Conservation (phyloP, 352 stramenopile species). For the Globisporangium acanthophoron region DNA sequence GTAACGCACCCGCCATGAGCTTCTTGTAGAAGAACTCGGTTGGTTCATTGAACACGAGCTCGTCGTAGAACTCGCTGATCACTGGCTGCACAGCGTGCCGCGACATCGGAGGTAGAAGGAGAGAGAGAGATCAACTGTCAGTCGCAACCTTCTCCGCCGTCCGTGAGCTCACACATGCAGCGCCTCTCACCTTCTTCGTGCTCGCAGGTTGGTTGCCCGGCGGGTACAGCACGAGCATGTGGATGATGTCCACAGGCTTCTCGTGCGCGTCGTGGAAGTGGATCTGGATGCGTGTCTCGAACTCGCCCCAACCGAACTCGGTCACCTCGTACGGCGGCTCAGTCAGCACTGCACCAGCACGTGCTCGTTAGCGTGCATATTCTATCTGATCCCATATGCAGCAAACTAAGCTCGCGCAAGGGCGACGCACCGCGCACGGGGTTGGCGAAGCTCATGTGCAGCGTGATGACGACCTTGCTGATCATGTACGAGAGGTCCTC, state of each 20-base stretch:
- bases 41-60: slow-evolving; percentile 98
- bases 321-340: slow-evolving; percentile 95
- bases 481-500: slow-evolving; percentile 95
- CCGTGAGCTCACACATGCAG: not conserved
- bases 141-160: no score
- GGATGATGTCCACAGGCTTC: slow-evolving; percentile 88
- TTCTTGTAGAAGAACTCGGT: slow-evolving; percentile 94
- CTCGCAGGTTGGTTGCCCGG: slow-evolving; percentile 82
- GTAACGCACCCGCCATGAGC: slow-evolving; percentile 55
- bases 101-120: not conserved
- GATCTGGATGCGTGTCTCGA: slow-evolving; percentile 95
- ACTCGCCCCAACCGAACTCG: slow-evolving; percentile 97
- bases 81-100: slow-evolving; percentile 62
- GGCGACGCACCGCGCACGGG: slow-evolving; percentile 68
- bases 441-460: slow-evolving; percentile 95
- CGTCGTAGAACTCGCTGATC: slow-evolving; percentile 95
- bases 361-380: not conserved
- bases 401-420: not conserved
- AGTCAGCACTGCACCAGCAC: slow-evolving; percentile 75
- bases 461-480: slow-evolving; percentile 96
- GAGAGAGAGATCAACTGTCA: not conserved
- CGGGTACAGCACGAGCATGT: slow-evolving; percentile 84
- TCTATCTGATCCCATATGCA: not conserved
- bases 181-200: slow-evolving; percentile 75
- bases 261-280: slow-evolving; percentile 94